These are phyloP conservation scores for Pleurotus tuber-regium DNA, from an alignment of 768 basidiomycete species.

Conservation along the genomic window DNA sequence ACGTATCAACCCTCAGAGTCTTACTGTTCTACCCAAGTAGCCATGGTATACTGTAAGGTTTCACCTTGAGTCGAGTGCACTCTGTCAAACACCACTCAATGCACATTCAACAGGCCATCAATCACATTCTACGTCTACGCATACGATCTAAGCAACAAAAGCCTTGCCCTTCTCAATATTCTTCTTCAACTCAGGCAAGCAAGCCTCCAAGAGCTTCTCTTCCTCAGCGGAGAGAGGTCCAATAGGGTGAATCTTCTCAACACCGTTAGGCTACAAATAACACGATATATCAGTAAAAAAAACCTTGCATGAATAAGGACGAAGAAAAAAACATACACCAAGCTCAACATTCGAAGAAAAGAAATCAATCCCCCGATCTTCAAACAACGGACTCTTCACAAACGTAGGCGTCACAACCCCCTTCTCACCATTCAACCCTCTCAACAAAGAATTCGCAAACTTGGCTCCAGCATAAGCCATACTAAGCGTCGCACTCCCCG, in stretches of 20 bases:
- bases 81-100: too few relatives aligned
- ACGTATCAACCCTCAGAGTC: too few relatives aligned
- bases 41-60: too few relatives aligned
- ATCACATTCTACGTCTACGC: too few relatives aligned
- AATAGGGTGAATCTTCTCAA: conserved; percentile 87
- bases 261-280: conserved; percentile 64
- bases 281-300: conserved; percentile 13
- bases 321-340: conserved; percentile 58
- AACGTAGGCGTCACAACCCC: conserved; percentile 82
- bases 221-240: conserved; percentile 81
- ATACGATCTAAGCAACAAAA: conserved; percentile 59
- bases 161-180: conserved; percentile 95
- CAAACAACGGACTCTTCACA: conserved; percentile 86
- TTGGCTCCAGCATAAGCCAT: conserved; percentile 96
- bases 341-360: conserved; percentile 96
- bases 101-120: too few relatives aligned
- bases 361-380: conserved; percentile 84
- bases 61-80: too few relatives aligned
- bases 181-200: conserved; percentile 91
- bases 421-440: conserved; percentile 86
- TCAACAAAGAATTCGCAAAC: conserved; percentile 81
- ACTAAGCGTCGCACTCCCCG: conserved; percentile 90
- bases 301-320: too few relatives aligned
- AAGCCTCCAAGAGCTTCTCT: conserved; percentile 81
- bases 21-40: too few relatives aligned